These are phyloP conservation scores for Calophaca sinica DNA, from an alignment of 306 rosid species.

Conservation along the genomic window DNA sequence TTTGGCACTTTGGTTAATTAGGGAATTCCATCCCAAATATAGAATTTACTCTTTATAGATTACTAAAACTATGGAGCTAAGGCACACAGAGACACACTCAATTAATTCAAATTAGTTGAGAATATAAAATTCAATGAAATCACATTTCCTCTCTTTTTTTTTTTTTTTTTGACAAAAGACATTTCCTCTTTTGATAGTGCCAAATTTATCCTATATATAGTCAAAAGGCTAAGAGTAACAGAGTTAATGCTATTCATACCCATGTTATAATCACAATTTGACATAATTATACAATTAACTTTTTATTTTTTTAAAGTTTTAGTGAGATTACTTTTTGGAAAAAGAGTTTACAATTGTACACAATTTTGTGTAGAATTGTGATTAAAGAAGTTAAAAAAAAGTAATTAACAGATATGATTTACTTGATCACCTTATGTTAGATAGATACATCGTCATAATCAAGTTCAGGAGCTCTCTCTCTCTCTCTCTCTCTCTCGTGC, in stretches of 20 bases:
- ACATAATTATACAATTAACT: slow-evolving; percentile 3
- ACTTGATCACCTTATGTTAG: slow-evolving; percentile 36
- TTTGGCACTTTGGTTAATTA: too few species aligned
- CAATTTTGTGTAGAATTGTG: neutral
- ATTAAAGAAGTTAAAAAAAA: neutral
- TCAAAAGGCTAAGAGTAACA: slow-evolving; percentile 21
- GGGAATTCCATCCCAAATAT: too few species aligned
- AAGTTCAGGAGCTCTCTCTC: neutral
- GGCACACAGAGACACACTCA: neutral
- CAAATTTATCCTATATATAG: neutral
- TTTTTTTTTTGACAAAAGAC: neutral
- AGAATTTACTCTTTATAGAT: neutral
- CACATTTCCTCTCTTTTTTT: too few species aligned
- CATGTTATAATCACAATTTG: slow-evolving; percentile 18
- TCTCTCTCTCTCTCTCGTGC: slow-evolving; percentile 36
- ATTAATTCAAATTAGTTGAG: neutral
- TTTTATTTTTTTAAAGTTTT: slow-evolving; percentile 16
- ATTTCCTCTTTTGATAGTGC: neutral
- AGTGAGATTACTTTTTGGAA: neutral
- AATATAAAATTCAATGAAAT: neutral
- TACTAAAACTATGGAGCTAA: slow-evolving; percentile 3
- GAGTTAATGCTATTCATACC: slow-evolving; percentile 11
- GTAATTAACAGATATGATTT: slow-evolving; percentile 22
- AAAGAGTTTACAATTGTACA: neutral
- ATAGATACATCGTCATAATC: slow-evolving; percentile 12